Base-by-base conservation (phyloP, 495 filamentous ascomycete genomes). In the Wilcoxina mikolae region DNA sequence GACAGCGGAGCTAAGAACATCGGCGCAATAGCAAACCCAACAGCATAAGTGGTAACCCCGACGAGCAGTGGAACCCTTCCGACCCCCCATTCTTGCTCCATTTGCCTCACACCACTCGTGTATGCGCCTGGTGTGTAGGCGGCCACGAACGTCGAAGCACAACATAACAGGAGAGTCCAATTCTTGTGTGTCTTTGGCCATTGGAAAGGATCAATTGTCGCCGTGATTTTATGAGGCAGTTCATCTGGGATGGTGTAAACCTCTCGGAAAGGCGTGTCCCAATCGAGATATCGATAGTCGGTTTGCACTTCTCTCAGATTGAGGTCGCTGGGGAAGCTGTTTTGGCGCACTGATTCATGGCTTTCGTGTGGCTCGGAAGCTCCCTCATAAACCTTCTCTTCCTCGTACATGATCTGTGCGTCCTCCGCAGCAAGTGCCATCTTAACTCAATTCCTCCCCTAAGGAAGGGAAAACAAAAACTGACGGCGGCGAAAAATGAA, bases 1-100 rank as follows among this genome's bases (percentile, higher is more conserved):
- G 83, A 87, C 57, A 96, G 83, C 0, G 90, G 90, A 0, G 89
- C 90, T 0, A 95, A 74, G 9, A 89, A 71, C 87, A 96, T 94
- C 0, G 90, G 90, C 0, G 88, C 85, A 41, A 87, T 62, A 0
- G 74, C 86, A 62, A 96, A 95, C 7, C 90, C 90, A 26, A 75
- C 60, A 33, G 84, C 88, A 68, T 93, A 96, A 2, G 78, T 74
- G 0, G 87, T 91, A 44, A 95, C 84, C 11, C 85, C 85, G n/a
- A 82, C 71, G 15, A 85, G 71, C 28, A 82, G 77, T 20, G 83
- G 79, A 10, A 83, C 74, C 18, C 71, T 67, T 41, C 80, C 78
- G 9, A 87, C 74, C 20, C 73, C 66, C 72, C 81, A 83, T 54
- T 83, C 72, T 2, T 68, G 68, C 9, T 70, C 73, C 69, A 95